These are phyloP conservation scores for Fragaria iinumae DNA, from an alignment of 306 rosid species.

Conservation along the genomic window DNA sequence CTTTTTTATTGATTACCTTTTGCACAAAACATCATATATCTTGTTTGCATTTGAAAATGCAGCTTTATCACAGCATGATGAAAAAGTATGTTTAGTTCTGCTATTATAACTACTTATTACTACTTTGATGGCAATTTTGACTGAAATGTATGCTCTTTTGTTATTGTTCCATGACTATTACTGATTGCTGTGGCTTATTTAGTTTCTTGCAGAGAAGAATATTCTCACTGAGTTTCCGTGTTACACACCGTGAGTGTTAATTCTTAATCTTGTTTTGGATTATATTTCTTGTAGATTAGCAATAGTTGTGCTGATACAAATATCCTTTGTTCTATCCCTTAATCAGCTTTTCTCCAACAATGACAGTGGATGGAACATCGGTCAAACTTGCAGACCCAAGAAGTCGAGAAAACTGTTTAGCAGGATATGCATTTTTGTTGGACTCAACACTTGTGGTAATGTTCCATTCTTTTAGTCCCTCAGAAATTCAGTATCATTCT, in stretches of 20 bases:
- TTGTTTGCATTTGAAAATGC: background rate
- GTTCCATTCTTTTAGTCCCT: conserved; percentile 24
- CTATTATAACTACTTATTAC: background rate
- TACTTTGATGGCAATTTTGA: background rate
- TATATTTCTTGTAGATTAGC: conserved; percentile 12
- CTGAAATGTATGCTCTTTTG: background rate
- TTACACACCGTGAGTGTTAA: conserved; percentile 61
- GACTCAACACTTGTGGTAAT: conserved; percentile 56
- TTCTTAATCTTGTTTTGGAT: conserved; percentile 23
- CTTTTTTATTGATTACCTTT: background rate
- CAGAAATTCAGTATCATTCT: conserved; percentile 2
- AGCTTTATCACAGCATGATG: background rate
- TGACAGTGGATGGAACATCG: conserved; percentile 60
- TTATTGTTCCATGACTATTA: conserved; percentile 26
- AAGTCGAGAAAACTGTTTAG: conserved; percentile 70
- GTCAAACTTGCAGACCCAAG: conserved; percentile 66
- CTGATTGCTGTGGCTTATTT: conserved; percentile 32
- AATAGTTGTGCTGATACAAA: conserved; percentile 24
- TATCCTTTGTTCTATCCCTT: conserved; percentile 10
- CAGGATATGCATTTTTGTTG: conserved; percentile 71
- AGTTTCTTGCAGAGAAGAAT: conserved; percentile 66
- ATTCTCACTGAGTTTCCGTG: conserved; percentile 62
- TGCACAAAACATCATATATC: background rate
- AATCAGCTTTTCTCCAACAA: conserved; percentile 64
- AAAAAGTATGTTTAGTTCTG: background rate